Percentiles rank a stretch among this genome's conserved stretches.
Evolutionary conservation across 495 filamentous ascomycete species (phyloP).

Genomic region (Neurospora africana): DNA sequence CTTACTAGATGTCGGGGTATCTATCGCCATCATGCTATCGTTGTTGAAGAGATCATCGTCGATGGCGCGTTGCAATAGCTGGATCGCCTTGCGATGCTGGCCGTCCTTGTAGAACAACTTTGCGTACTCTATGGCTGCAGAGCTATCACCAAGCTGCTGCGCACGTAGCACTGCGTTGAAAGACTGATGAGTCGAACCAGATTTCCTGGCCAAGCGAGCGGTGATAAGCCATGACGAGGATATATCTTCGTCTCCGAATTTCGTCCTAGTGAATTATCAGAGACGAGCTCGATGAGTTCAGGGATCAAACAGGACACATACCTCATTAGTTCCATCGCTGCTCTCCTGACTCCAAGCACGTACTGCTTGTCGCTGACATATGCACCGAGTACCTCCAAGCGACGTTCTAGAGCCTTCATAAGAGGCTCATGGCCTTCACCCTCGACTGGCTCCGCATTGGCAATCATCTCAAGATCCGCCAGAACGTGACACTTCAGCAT

Average conservation of each 20-base stretch:
- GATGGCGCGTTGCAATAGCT: conserved; percentile 76
- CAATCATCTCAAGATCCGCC: conserved; percentile 76
- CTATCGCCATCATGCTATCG: conserved; percentile 20
- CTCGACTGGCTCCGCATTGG: conserved; percentile 31
- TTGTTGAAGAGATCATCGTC: conserved; percentile 53
- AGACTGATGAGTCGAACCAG: conserved; percentile 67
- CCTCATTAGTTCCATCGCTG: conserved; percentile 67
- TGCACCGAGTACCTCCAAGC: conserved; percentile 74
- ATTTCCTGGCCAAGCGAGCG: conserved; percentile 77
- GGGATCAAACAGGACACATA: conserved; percentile 24
- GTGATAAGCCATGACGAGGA: conserved; percentile 78
- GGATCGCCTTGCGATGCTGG: conserved; percentile 89
- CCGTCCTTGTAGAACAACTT: conserved; percentile 90
- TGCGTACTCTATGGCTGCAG: conserved; percentile 86
- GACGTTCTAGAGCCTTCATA: conserved; percentile 53
- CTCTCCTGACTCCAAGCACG: conserved; percentile 75
- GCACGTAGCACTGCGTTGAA: conserved; percentile 92
- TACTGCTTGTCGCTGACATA: conserved; percentile 90
- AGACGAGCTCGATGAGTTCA: conserved; percentile 20
- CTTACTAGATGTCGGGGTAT: conserved; percentile 35
- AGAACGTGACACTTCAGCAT: conserved; percentile 80
- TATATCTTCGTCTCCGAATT: conserved; percentile 54
- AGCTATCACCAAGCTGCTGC: conserved; percentile 67
- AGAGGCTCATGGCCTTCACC: conserved; percentile 34
- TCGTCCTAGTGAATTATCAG: conserved; percentile 29